Evolutionary conservation across 129 eudicot genomes (phyloP).

Genomic region (Arctium minus): DNA sequence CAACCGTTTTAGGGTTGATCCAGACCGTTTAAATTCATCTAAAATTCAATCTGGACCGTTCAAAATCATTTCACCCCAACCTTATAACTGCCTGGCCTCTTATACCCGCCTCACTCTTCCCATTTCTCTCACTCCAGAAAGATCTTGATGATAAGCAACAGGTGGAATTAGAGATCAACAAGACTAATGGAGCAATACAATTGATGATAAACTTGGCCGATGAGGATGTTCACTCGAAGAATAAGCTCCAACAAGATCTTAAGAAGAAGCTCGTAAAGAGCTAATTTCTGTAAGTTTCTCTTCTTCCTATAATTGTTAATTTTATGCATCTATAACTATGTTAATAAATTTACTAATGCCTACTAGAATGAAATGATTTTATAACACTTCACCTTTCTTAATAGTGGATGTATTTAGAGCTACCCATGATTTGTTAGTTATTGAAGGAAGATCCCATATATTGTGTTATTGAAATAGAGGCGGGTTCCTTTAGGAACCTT

Average conservation of each 20-base stretch:
- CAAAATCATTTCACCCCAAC: too few species aligned
- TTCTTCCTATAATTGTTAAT: neutral
- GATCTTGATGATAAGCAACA: too few species aligned
- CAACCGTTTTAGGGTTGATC: too few species aligned
- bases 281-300: constrained; percentile 45
- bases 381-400: neutral
- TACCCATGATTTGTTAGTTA: neutral
- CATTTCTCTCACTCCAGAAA: too few species aligned
- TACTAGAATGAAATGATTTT: neutral
- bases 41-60: too few species aligned
- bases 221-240: constrained; percentile 36
- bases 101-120: too few species aligned
- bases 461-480: neutral
- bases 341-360: neutral
- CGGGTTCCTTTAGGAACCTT: neutral
- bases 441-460: neutral
- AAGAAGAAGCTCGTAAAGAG: constrained; percentile 69
- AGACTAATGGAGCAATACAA: too few species aligned
- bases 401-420: too few species aligned
- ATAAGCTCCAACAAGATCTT: constrained; percentile 20
- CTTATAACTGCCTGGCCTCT: too few species aligned
- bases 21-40: too few species aligned
- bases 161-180: too few species aligned
- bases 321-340: neutral
- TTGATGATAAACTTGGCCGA: neutral